These are phyloP conservation scores for Cyberlindnera amylophila DNA, from an alignment of 805 yeast species.

Conservation along the genomic window DNA sequence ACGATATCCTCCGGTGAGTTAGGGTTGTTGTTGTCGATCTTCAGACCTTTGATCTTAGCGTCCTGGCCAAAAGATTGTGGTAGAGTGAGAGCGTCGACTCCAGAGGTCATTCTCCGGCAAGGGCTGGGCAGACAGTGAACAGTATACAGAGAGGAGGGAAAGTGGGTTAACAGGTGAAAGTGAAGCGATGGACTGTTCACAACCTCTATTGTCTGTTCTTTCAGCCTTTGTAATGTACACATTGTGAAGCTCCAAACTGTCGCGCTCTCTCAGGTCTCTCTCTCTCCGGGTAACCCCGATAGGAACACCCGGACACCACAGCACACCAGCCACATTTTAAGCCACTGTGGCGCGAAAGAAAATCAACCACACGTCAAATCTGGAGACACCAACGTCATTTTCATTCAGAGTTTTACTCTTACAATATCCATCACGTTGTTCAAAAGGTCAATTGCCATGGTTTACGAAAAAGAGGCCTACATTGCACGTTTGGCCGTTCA, in stretches of 20 bases:
- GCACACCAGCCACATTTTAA: neutral
- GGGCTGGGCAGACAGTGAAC: neutral
- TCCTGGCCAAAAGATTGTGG: slow-evolving; percentile 26
- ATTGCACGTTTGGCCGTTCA: slow-evolving; percentile 89
- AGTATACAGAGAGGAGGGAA: neutral
- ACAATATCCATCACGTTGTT: neutral
- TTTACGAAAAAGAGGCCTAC: slow-evolving; percentile 61
- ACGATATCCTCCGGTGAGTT: slow-evolving; percentile 15
- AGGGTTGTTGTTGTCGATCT: slow-evolving; percentile 3
- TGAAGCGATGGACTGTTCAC: neutral
- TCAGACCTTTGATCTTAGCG: slow-evolving; percentile 26
- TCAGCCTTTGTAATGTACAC: too few species aligned
- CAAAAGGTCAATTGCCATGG: slow-evolving; percentile 17
- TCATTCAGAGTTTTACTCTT: too few species aligned
- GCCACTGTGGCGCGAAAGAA: too few species aligned
- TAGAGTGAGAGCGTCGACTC: slow-evolving; percentile 15
- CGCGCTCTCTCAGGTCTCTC: too few species aligned
- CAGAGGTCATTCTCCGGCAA: slow-evolving; percentile 23
- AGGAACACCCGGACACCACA: neutral
- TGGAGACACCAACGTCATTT: too few species aligned
- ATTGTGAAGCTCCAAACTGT: too few species aligned
- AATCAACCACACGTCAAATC: too few species aligned
- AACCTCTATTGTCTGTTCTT: too few species aligned
- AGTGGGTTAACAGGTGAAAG: neutral
- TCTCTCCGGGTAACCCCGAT: too few species aligned